Evolutionary conservation across 306 rosid genomes (phyloP), one percentile per base, ranked within the genome.

Genomic region (Begonia masoniana): DNA sequence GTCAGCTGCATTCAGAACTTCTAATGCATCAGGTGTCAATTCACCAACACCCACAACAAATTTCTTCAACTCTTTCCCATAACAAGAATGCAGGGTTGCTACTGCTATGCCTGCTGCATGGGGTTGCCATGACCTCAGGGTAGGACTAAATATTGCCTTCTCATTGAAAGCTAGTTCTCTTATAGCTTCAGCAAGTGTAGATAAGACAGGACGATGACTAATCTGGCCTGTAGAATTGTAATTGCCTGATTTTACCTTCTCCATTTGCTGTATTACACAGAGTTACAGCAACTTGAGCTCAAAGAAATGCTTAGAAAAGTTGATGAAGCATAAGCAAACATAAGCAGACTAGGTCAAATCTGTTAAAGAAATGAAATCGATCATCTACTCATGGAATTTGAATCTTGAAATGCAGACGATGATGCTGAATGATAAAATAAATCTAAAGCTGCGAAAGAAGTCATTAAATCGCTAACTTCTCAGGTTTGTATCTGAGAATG

Each of bases 401-500:
- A n/a, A n/a, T n/a, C n/a, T n/a, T n/a, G n/a, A n/a, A n/a, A n/a
- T n/a, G n/a, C n/a, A n/a, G n/a, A n/a, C n/a, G n/a, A n/a, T n/a
- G n/a, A n/a, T n/a, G n/a, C n/a, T n/a, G n/a, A n/a, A n/a, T n/a
- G n/a, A n/a, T n/a, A n/a, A n/a, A n/a, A n/a, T 35, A 92, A 81
- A 76, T 81, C 78, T 67, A 75, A 70, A 71, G 87, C 92, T 46
- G 96, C 96, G 24, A 92, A 92, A 78, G 96, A 92, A 75, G 99
- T 83, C 62, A 92, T 92, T 59, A 92, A 81, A 77, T 76, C 91
- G 45, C 93, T 92, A 39, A 73, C 99, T 1, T 80, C 94, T 51
- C 93, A 92, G 99, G 99, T 92, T 21, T 54, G 41, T 60, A 66
- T 59, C 71, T 68, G 54, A 52, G n/a, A n/a, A n/a, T n/a, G n/a